Conservation (phyloP, 768 basidiomycete genomes). For the Lanmaoa pseudosensibilis region DNA sequence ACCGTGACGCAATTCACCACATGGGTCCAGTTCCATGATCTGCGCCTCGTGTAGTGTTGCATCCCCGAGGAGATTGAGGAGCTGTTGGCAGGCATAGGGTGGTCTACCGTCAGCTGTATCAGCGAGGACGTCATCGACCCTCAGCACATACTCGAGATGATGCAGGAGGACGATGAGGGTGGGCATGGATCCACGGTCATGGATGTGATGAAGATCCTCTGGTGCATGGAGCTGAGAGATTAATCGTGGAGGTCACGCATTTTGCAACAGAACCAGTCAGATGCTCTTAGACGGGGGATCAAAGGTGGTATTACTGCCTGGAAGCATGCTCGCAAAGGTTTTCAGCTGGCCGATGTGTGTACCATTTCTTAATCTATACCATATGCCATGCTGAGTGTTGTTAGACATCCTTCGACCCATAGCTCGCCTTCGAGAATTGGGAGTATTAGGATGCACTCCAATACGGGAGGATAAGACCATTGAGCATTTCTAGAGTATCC, state of each 20-base stretch:
- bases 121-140: slow-evolving; percentile 61
- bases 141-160: slow-evolving; percentile 43
- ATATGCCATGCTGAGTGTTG: neutral
- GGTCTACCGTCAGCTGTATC: slow-evolving; percentile 63
- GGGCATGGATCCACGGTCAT: slow-evolving; percentile 46
- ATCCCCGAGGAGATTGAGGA: slow-evolving; percentile 53
- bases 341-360: slow-evolving; percentile 54
- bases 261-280: slow-evolving; percentile 39
- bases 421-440: slow-evolving; percentile 54
- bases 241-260: slow-evolving; percentile 51
- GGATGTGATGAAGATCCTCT: slow-evolving; percentile 61
- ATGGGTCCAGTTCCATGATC: slow-evolving; percentile 42
- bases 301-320: slow-evolving; percentile 59
- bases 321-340: slow-evolving; percentile 52
- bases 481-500: too few species aligned
- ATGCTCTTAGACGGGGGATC: slow-evolving; percentile 45
- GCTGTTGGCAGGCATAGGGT: slow-evolving; percentile 50
- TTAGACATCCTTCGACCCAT: slow-evolving; percentile 50
- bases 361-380: neutral
- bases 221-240: slow-evolving; percentile 56
- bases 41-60: slow-evolving; percentile 62
- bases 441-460: slow-evolving; percentile 56
- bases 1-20: slow-evolving; percentile 43
- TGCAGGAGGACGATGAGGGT: slow-evolving; percentile 36
- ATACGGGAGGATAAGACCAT: slow-evolving; percentile 10